Evolutionary conservation across 306 rosid species (phyloP), one percentile per base, ranked within the genome.

Genomic region (Canavalia gladiata): DNA sequence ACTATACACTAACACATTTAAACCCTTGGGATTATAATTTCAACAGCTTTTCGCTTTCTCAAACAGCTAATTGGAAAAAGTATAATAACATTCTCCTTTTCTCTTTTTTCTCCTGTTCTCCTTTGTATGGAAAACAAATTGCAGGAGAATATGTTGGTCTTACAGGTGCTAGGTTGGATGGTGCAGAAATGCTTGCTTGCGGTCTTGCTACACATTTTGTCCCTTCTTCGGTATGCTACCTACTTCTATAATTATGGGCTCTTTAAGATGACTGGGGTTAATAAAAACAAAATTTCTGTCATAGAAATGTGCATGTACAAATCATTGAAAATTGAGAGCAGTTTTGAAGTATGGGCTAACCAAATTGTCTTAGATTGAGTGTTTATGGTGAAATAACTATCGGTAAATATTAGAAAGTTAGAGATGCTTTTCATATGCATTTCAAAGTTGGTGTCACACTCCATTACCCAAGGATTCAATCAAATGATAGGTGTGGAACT

Each of bases 181-280:
- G 93, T 83, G 96, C 98, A 70, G 98, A 95, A 90, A 90, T 95
- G 99, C 91, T 95, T 87, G 90, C 88, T 3, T 93, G 97, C 79
- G 96, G 96, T 78, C 99, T 95, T 89, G 98, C 98, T 57, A 93
- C 99, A 64, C 99, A 95, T 90, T 91, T 89, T 88, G 97, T 95
- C 45, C 85, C 88, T 68, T 91, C 98, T 68, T 60, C 67, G 68
- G 99, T 93, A 90, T 58, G 78, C 77, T 80, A 45, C 87, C 74
- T 83, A n/a, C 71, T 60, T 8, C 78, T 67, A 29, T 51, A 64
- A 55, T 67, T 72, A 25, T 81, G 43, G 31, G 57, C 25, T 59
- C 31, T 76, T 77, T 66, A 34, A 39, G 11, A 49, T 7, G 4
- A 55, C 74, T 47, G 39, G 70, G 18, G 62, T 39, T 18, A 54